A percentile compares a stretch with the other conserved stretches of the same genome.
These are phyloP conservation scores for Castanea sativa DNA, from an alignment of 306 rosid species.

Conservation along the genomic window DNA sequence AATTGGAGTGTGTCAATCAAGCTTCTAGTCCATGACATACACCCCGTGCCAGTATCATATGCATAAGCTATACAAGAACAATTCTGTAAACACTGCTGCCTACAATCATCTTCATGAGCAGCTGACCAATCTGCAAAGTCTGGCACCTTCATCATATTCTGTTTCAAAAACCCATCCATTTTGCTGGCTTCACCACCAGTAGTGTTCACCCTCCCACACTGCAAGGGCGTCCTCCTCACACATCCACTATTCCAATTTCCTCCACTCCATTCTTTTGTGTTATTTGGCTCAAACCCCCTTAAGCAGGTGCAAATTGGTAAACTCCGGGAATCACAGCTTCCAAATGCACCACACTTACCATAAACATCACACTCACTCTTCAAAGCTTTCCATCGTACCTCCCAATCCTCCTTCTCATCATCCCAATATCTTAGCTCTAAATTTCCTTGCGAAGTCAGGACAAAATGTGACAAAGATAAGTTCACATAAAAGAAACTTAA, in stretches of 20 bases:
- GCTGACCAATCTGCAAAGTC: conserved; percentile 10
- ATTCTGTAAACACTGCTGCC: conserved; percentile 20
- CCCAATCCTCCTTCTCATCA: not conserved
- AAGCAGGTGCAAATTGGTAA: conserved; percentile 26
- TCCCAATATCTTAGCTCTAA: not conserved
- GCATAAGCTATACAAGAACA: conserved; percentile 40
- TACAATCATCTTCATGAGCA: conserved; percentile 21
- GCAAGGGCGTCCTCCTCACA: conserved; percentile 3
- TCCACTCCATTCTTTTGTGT: not conserved
- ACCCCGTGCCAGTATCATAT: conserved; percentile 15
- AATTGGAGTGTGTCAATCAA: not conserved
- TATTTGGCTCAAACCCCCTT: conserved; percentile 23
- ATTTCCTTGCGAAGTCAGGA: conserved; percentile 21
- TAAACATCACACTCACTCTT: conserved; percentile 19
- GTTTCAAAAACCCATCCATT: conserved; percentile 26
- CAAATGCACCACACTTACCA: conserved; percentile 25
- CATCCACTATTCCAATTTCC: conserved; percentile 22
- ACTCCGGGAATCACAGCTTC: not conserved
- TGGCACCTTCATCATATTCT: conserved; percentile 37
- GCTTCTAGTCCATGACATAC: not conserved
- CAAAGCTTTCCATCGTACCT: not conserved
- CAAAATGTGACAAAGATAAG: not conserved
- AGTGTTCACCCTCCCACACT: conserved; percentile 22
- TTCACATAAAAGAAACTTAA: not conserved
- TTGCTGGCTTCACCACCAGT: not conserved